Base-by-base conservation (phyloP, 2,329 filamentous ascomycete species). In the Claviceps pazoutovae region DNA sequence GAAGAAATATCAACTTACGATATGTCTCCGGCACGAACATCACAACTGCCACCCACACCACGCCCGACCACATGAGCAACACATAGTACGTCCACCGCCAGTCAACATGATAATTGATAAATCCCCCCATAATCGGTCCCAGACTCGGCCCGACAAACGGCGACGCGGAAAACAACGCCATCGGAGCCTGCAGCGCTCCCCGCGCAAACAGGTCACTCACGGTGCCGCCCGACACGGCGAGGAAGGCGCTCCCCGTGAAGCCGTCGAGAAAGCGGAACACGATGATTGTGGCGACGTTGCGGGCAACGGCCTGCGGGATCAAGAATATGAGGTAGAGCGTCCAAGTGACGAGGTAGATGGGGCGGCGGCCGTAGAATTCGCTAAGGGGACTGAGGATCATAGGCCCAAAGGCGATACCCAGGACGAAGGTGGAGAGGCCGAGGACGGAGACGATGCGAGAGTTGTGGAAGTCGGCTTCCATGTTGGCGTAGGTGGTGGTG, bases 1-100 rank as follows among this genome's bases (percentile, higher is more conserved):
- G 36, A 17, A 47, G 19, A 41, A 30, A 26, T 26, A 16, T 5
- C 3, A n/a, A 9, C 72, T 61, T 59, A 78, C 74, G 86, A 64
- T 93, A 95, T 1, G 89, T 96, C 70, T 96, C 89, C 5, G 89
- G 90, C 2, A 95, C 88, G 44, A 89, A 72, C 37, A 88, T 63
- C 37, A 82, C 62, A 50, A 95, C 82, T 54, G 80, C 69, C 11
- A 74, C 62, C 48, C 88, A 73, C 60, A 88, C 68, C 7, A 73
- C 66, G n/a, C 74, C 79, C 1, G 82, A 75, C 88, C 88, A 95
- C 49, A 95, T 94, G 49, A 95, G 68, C 54, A 95, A 72, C 4
- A 89, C 75, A 62, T 90, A 95, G 66, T 93, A 90, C 0, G 83
- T 86, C 86, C 86, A 93, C 50, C 86, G 73, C 84, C 88, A 95